Evolutionary conservation across 2,329 filamentous ascomycete species (phyloP).

Genomic region (Bipolaris oryzae): DNA sequence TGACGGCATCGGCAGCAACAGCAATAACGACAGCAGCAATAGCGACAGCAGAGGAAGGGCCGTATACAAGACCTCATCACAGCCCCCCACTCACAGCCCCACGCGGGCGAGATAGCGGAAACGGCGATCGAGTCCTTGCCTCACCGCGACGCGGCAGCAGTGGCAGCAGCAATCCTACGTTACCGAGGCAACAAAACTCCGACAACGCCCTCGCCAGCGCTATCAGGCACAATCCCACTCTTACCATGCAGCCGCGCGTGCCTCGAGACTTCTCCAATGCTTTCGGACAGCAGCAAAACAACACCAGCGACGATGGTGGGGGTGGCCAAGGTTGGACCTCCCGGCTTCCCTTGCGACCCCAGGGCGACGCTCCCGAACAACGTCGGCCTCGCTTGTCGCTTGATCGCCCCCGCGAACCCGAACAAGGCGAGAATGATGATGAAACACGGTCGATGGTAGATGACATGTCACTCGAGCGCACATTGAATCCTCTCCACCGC

Average conservation of each 20-base stretch:
- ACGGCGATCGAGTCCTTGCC: conserved; percentile 11
- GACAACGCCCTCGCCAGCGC: background rate
- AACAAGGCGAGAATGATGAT: background rate
- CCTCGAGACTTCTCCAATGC: conserved; percentile 3
- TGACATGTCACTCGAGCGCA: background rate
- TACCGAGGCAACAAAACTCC: conserved; percentile 1
- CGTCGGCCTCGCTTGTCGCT: background rate
- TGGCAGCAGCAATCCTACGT: conserved; percentile 1
- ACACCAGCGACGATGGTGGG: background rate
- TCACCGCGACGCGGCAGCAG: conserved; percentile 6
- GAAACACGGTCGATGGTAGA: background rate
- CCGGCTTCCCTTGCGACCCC: background rate
- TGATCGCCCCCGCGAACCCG: background rate
- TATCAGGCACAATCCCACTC: conserved; percentile 16
- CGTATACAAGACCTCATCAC: background rate
- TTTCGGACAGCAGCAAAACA: background rate
- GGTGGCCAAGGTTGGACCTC: background rate
- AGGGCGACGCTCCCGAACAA: background rate
- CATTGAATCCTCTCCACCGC: background rate
- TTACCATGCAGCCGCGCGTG: conserved; percentile 17
- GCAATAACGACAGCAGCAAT: too few relatives aligned
- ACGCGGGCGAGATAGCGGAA: conserved; percentile 1
- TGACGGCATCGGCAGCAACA: background rate
- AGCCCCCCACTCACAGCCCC: background rate
- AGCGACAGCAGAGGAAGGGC: background rate